Percentiles rank a stretch among this genome's conserved stretches.
Conservation (phyloP, 2,329 filamentous ascomycete genomes). For the Aspergillus fumigatiaffinis region DNA sequence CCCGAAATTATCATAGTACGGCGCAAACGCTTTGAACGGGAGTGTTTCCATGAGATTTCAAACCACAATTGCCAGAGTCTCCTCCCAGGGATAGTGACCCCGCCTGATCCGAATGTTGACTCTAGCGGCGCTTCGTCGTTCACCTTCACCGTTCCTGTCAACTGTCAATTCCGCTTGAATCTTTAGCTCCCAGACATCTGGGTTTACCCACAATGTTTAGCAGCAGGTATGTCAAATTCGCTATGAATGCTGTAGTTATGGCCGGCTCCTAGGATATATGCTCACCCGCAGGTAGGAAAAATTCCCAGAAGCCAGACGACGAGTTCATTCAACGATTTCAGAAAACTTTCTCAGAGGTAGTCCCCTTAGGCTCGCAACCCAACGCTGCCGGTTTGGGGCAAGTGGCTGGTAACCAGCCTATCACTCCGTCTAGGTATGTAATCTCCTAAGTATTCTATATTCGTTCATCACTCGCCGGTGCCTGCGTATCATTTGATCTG, state of each 20-base stretch:
- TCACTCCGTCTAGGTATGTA: slow-evolving; percentile 24
- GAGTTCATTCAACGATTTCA: slow-evolving; percentile 82
- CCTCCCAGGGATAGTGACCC: neutral
- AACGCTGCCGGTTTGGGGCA: slow-evolving; percentile 19
- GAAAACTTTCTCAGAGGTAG: slow-evolving; percentile 73
- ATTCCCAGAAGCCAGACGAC: slow-evolving; percentile 79
- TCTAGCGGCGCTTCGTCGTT: slow-evolving; percentile 1
- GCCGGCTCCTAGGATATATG: slow-evolving; percentile 7
- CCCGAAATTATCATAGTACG: neutral
- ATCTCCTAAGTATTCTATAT: neutral
- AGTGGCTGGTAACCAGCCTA: slow-evolving; percentile 14
- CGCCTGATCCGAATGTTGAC: slow-evolving; percentile 10
- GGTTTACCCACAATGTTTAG: slow-evolving; percentile 40
- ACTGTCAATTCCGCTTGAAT: neutral
- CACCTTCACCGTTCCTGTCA: neutral
- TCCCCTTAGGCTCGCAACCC: slow-evolving; percentile 43
- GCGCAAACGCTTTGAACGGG: neutral
- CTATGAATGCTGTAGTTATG: slow-evolving; percentile 1
- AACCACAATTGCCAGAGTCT: neutral
- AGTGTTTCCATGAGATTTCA: neutral
- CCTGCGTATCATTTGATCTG: neutral
- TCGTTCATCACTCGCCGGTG: neutral
- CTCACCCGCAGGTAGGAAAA: slow-evolving; percentile 52
- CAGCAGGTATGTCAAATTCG: slow-evolving; percentile 41
- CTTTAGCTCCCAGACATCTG: neutral